Base-by-base conservation (phyloP, 164 flowering plant genomes). In the Santalum album region DNA sequence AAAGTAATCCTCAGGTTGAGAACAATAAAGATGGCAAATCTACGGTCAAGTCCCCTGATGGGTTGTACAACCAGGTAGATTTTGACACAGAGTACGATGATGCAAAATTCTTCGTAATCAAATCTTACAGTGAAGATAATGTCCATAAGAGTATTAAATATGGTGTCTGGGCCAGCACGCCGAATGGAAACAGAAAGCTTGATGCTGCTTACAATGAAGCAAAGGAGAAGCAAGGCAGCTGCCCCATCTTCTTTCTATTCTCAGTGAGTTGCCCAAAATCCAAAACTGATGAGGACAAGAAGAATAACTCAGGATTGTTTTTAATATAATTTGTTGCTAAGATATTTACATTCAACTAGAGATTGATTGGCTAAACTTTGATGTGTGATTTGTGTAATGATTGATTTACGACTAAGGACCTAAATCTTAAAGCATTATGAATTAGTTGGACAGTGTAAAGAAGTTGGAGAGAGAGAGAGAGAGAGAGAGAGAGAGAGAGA, bases 51-150 rank as follows among this genome's bases (percentile, higher is more conserved):
- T 23, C 56, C n/a, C 62, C 60, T 16, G 54, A 57, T 40, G 80
- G 72, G 25, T 53, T 58, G 36, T 78, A 65, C 64, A 91, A 88
- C 63, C 70, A n/a, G 7, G 61, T 79, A 43, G 84, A 83, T 60
- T 88, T 91, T 69, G 67, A 66, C 32, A 79, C 77, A 0, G 95
- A 87, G 25, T 78, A 76, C 59, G 65, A 76, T 54, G 77, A 82
- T 68, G 95, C 95, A 7, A 88, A 78, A 53, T 84, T 91, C 55
- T 91, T 84, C 62, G 75, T 91, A 32, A 91, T 91, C 47, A 91
- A 91, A 65, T 91, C 98, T 29, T 91, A 84, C 68, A 91, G 92
- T 68, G 98, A 91, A 69, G 96, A 88, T 57, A 84, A 91, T 78
- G 81, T 88, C 34, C 98, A 91, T 73, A 86, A 83, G 71, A 88